Conservation (phyloP, 2,329 filamentous ascomycete genomes). For the Elsinoe australis region DNA sequence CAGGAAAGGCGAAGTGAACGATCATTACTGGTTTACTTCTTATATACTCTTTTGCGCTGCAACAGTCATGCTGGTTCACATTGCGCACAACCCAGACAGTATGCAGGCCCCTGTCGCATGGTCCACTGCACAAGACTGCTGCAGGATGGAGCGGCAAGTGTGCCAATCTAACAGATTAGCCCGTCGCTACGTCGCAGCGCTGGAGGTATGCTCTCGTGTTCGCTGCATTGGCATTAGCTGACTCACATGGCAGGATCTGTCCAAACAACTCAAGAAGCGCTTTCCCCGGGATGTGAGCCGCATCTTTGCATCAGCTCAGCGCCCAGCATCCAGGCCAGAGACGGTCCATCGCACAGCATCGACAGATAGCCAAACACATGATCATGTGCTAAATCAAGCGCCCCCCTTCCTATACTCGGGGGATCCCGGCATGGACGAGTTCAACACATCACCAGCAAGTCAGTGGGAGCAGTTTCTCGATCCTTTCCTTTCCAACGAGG, state of each 20-base stretch:
- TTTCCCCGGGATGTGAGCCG: not conserved
- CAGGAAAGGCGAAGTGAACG: slow-evolving; percentile 9
- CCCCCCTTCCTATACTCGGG: too few relatives aligned
- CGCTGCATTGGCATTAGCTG: not conserved
- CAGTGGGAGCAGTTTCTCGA: slow-evolving; percentile 11
- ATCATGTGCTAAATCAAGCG: too few relatives aligned
- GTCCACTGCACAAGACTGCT: slow-evolving; percentile 7
- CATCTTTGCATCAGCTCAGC: not conserved
- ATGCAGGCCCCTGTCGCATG: not conserved
- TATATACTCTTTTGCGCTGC: slow-evolving; percentile 9
- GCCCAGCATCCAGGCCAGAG: not conserved
- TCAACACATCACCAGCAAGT: not conserved
- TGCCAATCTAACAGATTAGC: slow-evolving; percentile 7
- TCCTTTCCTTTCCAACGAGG: slow-evolving; percentile 5
- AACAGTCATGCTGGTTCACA: slow-evolving; percentile 8
- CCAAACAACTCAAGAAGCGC: slow-evolving; percentile 12
- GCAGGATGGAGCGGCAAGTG: slow-evolving; percentile 2
- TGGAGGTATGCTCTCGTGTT: not conserved
- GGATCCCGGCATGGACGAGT: not conserved
- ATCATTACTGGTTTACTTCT: slow-evolving; percentile 7
- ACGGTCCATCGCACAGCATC: not conserved
- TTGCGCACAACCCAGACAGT: slow-evolving; percentile 6
- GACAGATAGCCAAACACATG: not conserved
- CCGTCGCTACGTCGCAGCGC: slow-evolving; percentile 4
- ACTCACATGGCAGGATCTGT: not conserved